Evolutionary conservation across 495 filamentous ascomycete genomes (phyloP), one percentile per base, ranked within the genome.

Genomic region (Staphylotrichum tortipilum): DNA sequence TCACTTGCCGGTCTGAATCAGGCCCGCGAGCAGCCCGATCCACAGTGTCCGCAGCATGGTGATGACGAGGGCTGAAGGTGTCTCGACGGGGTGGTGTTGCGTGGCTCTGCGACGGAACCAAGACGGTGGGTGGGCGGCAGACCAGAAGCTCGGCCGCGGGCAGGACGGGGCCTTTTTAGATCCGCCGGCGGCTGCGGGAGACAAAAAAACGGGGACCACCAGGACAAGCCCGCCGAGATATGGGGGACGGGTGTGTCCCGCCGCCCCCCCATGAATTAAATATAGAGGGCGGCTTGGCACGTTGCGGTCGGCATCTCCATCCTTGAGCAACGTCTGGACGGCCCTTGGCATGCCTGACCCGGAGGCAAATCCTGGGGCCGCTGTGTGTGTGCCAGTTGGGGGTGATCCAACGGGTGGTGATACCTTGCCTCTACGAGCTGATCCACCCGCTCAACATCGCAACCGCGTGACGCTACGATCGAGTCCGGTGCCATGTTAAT

Each of bases 381-480:
- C n/a, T n/a, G n/a, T n/a, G n/a, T n/a, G n/a, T n/a, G n/a, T n/a
- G n/a, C n/a, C n/a, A n/a, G n/a, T n/a, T n/a, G n/a, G n/a, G n/a
- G n/a, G n/a, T n/a, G n/a, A n/a, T n/a, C n/a, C n/a, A n/a, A n/a
- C n/a, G n/a, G n/a, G n/a, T n/a, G n/a, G n/a, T n/a, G n/a, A n/a
- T n/a, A n/a, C n/a, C n/a, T n/a, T n/a, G n/a, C n/a, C n/a, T n/a
- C n/a, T n/a, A n/a, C n/a, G n/a, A n/a, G n/a, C n/a, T n/a, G n/a
- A n/a, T n/a, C n/a, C n/a, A n/a, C n/a, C n/a, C n/a, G n/a, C n/a
- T n/a, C n/a, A n/a, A n/a, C n/a, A 53, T 39, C 41, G 24, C 28
- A 58, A 61, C 57, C 55, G 53, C 58, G 50, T 61, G 61, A 61
- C 58, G 58, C 48, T 51, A 55, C 52, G 15, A n/a, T n/a, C n/a